Conservation (phyloP, 2,329 filamentous ascomycete species). For the Graphiopsis chlorocephala region DNA sequence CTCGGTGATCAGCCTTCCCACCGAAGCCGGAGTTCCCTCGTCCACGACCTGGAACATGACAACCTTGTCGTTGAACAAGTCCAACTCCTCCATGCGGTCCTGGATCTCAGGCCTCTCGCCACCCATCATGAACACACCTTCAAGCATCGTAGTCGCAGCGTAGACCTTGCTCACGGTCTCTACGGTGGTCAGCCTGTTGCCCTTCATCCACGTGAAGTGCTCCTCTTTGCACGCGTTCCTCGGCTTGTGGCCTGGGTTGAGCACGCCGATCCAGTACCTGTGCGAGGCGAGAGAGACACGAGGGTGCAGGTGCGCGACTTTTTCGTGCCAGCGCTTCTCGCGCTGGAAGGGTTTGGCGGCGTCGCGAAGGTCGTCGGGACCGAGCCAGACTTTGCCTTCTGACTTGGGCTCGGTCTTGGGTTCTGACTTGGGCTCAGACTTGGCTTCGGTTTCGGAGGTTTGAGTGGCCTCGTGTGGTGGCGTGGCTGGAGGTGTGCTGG, state of each 20-base stretch:
- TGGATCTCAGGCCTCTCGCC: constrained; percentile 22
- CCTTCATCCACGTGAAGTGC: constrained; percentile 36
- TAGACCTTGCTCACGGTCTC: constrained; percentile 32
- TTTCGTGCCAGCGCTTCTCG: constrained; percentile 12
- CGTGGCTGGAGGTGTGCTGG: not conserved
- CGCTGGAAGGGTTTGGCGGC: constrained; percentile 12
- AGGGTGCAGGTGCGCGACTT: constrained; percentile 21
- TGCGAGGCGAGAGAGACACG: constrained; percentile 16
- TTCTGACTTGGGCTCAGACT: not conserved
- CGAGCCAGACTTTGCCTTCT: constrained; percentile 10
- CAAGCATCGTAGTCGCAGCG: constrained; percentile 18
- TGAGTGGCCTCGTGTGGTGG: not conserved
- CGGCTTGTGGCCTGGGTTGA: constrained; percentile 15
- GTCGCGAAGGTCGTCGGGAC: constrained; percentile 23
- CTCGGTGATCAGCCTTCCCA: constrained; percentile 21
- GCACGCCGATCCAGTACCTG: constrained; percentile 36
- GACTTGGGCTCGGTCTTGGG: not conserved
- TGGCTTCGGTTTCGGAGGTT: not conserved
- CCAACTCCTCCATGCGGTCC: constrained; percentile 28
- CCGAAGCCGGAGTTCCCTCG: constrained; percentile 1
- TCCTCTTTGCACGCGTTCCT: constrained; percentile 10
- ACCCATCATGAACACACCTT: constrained; percentile 26
- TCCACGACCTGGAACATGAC: constrained; percentile 30
- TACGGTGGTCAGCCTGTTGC: constrained; percentile 31
- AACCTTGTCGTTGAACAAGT: constrained; percentile 32